A percentile compares a stretch with the other conserved stretches of the same genome.
Conservation (phyloP, 768 basidiomycete species). For the Phlegmacium glaucopus region DNA sequence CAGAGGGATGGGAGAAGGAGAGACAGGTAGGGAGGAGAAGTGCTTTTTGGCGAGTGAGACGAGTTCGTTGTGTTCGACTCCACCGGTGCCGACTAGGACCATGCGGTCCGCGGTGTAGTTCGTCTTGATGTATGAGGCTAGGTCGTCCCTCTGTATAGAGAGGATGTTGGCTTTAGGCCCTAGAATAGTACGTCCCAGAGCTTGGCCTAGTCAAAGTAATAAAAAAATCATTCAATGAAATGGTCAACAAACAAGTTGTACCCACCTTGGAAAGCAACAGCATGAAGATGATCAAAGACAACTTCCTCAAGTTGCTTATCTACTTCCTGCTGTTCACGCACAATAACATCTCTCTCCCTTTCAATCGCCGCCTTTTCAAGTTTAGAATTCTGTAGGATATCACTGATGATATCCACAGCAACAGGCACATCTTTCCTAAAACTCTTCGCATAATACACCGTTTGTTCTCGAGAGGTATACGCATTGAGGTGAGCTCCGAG, state of each 20-base stretch:
- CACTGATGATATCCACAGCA: constrained; percentile 95
- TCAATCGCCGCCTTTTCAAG: constrained; percentile 86
- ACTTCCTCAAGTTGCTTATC: constrained; percentile 99
- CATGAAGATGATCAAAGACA: constrained; percentile 96
- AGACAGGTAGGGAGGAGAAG: constrained; percentile 86
- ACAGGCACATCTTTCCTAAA: constrained; percentile 92
- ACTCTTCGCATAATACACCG: constrained; percentile 98
- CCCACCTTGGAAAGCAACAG: constrained; percentile 94
- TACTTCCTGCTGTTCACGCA: constrained; percentile 98
- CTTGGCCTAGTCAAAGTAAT: constrained; percentile 59
- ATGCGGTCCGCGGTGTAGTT: constrained; percentile 99
- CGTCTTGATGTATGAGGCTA: constrained; percentile 87
- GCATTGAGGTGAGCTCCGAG: constrained; percentile 96
- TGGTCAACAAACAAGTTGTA: constrained; percentile 11
- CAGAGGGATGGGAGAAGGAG: constrained; percentile 83
- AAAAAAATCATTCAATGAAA: neutral
- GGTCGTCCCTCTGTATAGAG: constrained; percentile 90
- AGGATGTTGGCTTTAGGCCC: constrained; percentile 95
- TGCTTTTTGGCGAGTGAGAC: constrained; percentile 95
- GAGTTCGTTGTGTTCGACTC: constrained; percentile 87
- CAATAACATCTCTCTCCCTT: constrained; percentile 92
- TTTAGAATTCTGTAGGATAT: constrained; percentile 97
- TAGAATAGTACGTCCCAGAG: constrained; percentile 95
- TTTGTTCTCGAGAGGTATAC: constrained; percentile 98
- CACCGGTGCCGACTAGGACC: constrained; percentile 97